Base-by-base conservation (phyloP, 345 rosid genomes). In the Ricinus communis region DNA sequence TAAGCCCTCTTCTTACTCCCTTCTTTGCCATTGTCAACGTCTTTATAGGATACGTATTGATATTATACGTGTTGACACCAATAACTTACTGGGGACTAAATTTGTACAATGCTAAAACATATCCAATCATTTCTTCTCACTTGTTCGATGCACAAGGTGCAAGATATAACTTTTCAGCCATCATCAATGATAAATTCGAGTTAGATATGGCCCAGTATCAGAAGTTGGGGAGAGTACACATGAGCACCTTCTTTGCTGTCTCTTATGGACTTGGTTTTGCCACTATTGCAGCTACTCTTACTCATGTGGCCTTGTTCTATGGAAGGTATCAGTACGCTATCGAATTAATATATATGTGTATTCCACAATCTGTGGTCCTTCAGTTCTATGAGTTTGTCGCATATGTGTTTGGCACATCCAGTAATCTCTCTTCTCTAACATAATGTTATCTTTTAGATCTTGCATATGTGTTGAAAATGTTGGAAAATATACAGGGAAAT, bases 211-310 rank as follows among this genome's bases (percentile, higher is more conserved):
- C 33, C 0, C 40, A 66, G 31, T 83, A 83, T 16, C 14, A 24
- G 24, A 53, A 71, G 54, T 49, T 66, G 1, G 81, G 87, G 36
- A 79, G 77, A 51, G 38, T 84, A 28, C 80, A 84, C 52, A 25
- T 82, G 80, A 82, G 87, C 66, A 75, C 76, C 0, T 75, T 84
- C 79, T 84, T 84, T 70, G 85, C 87, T 52, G 57, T 82, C 12
- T 65, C 82, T 11, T 77, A 79, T 27, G 87, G 87, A 5, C 50
- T 82, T 53, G 84, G 85, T 60, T 82, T 82, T 55, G 85, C 87
- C 50, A 79, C 85, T 11, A 81, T 84, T 71, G 80, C 85, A n/a
- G 52, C 87, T 5, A 82, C 87, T 5, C 71, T 81, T 11, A 46
- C 79, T 70, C 87, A 84, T 60, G 87, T 84, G 25, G 73, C 77